phyloP scores from a whole-genome alignment of 1,139 yeast genomes.

The Dujonia santamariae region DNA sequence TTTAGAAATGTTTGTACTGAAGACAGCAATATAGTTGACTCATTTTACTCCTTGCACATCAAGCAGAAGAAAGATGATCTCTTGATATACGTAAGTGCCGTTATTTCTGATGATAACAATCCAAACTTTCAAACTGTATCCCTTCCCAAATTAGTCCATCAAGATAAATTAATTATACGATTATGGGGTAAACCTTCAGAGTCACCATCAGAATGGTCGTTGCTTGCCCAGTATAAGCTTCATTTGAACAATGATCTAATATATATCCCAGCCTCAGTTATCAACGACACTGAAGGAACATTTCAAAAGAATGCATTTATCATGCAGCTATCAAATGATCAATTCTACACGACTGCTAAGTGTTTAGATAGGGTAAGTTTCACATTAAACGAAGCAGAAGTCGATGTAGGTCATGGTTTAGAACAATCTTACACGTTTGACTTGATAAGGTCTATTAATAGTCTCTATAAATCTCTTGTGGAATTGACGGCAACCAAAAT shows the following conservation, averaged over 20 bases:
- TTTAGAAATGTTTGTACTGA: slow-evolving; percentile 10
- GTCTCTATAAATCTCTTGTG: slow-evolving; percentile 26
- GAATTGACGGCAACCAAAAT: slow-evolving; percentile 25
- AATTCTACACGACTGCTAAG: neutral
- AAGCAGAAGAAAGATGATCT: slow-evolving; percentile 10
- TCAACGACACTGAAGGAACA: neutral
- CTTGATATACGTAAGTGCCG: slow-evolving; percentile 37
- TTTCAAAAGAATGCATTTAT: slow-evolving; percentile 2
- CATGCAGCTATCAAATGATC: neutral
- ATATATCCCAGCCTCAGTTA: neutral
- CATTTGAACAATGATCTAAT: slow-evolving; percentile 2
- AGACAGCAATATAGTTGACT: slow-evolving; percentile 20
- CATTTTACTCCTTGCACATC: slow-evolving; percentile 28
- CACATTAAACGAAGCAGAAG: neutral
- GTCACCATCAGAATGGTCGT: no score
- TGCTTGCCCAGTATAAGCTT: neutral
- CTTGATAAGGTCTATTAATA: slow-evolving; percentile 30
- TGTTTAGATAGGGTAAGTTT: slow-evolving; percentile 1
- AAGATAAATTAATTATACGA: neutral
- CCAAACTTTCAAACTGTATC: slow-evolving; percentile 30
- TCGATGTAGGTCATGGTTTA: neutral
- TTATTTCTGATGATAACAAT: slow-evolving; percentile 19
- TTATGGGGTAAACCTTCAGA: slow-evolving; percentile 2
- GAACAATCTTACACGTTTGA: slow-evolving; percentile 32
- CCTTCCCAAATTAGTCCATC: slow-evolving; percentile 19